Conservation (phyloP, 1,284 basidiomycete genomes). For the Crucibulum parvulum region DNA sequence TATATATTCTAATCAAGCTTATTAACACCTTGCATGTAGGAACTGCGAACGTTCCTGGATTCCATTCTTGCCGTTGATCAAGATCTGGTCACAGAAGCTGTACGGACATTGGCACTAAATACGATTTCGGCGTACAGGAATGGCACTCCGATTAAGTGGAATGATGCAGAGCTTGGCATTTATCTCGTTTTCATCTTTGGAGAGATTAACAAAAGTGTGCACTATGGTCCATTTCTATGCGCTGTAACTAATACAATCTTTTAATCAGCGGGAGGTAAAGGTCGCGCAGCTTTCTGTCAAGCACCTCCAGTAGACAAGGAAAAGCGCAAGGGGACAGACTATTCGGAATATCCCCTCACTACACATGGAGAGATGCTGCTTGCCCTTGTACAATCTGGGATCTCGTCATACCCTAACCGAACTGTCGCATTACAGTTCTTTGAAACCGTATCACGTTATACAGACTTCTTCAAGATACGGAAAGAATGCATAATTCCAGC, state of each 20-base stretch:
- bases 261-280: constrained; percentile 68
- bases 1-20: too few relatives aligned
- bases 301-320: constrained; percentile 72
- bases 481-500: constrained; percentile 87
- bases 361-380: constrained; percentile 91
- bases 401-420: constrained; percentile 87
- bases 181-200: constrained; percentile 95
- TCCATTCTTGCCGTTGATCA: constrained; percentile 84
- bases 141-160: constrained; percentile 81
- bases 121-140: constrained; percentile 75
- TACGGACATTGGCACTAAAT: constrained; percentile 74
- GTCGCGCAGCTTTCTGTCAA: constrained; percentile 78
- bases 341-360: constrained; percentile 88
- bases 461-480: constrained; percentile 95
- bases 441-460: constrained; percentile 91
- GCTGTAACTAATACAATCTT: constrained; percentile 5
- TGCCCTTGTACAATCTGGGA: constrained; percentile 83
- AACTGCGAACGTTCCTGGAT: constrained; percentile 84
- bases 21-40: constrained; percentile 50
- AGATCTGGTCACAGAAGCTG: constrained; percentile 77
- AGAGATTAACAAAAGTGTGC: constrained; percentile 85
- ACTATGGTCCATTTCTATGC: not conserved
- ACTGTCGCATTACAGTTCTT: constrained; percentile 95
- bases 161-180: constrained; percentile 92
- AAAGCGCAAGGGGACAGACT: constrained; percentile 74